Evolutionary conservation across 768 basidiomycete genomes (phyloP), one percentile per base, ranked within the genome.

Genomic region (Xerocomus brunneocitrinus): DNA sequence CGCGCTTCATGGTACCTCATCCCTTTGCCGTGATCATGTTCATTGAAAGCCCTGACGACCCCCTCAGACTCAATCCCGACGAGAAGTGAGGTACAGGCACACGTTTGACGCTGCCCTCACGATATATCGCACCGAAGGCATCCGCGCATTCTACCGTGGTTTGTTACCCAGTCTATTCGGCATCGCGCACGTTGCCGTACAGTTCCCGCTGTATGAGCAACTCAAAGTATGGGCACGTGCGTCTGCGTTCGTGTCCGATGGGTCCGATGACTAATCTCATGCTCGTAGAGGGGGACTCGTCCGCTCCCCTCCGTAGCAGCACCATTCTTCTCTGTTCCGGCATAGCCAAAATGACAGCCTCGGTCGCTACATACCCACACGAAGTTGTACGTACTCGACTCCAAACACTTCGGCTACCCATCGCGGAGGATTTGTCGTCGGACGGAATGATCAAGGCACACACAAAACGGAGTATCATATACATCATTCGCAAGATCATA

Each of bases 311-410:
- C 34, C 67, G 58, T 28, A 59, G 55, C 22, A 69, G 75, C 45
- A 75, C 83, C 22, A 95, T 98, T 58, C 84, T 99, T 14, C 69
- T 86, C 19, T 98, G 94, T 74, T 95, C 92, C 16, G 91, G 90
- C n/a, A 73, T 84, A 27, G 88, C 94, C 22, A 99, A 99, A 69
- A 97, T 98, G 90, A 85, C 90, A 1, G 97, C 97, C 8, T 94
- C 93, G 16, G 74, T 98, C 19, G 89, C 87, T 35, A 98, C 97
- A 32, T 99, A 99, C 68, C 97, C 97, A 1, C 97, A 99, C 72
- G 97, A 99, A 71, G 97, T 99, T 41, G 79, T 99, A 34, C 89
- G 97, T n/a, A 98, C 97, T n/a, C 83, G 95, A 5, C 73, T 98
- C 45, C 97, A 99, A 71, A 95, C 95, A 4, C 83, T 86, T 61